Conservation (phyloP, 768 basidiomycete species). For the Agrocybe praecox region DNA sequence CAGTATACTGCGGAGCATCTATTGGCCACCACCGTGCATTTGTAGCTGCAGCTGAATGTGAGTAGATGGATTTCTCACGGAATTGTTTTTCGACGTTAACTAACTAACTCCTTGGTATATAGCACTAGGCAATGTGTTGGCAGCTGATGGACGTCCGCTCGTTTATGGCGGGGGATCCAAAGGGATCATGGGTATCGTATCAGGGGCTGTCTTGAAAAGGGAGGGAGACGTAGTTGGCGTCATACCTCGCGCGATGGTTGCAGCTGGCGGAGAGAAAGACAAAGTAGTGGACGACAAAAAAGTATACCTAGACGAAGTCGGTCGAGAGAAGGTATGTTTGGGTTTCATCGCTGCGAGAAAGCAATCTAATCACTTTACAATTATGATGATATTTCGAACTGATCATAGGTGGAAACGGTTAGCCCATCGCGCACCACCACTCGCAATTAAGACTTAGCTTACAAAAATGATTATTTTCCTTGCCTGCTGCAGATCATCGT, state of each 20-base stretch:
- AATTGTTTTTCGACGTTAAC: background rate
- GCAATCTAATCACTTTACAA: too few relatives aligned
- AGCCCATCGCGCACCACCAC: constrained; percentile 1
- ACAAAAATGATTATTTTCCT: too few relatives aligned
- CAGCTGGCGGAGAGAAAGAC: constrained; percentile 63
- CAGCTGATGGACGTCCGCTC: constrained; percentile 56
- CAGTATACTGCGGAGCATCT: constrained; percentile 86
- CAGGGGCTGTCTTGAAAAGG: constrained; percentile 58
- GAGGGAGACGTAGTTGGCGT: constrained; percentile 81
- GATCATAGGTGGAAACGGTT: constrained; percentile 31
- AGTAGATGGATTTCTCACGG: constrained; percentile 29
- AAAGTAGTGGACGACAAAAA: constrained; percentile 34
- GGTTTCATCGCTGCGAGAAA: background rate
- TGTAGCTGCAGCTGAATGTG: constrained; percentile 69
- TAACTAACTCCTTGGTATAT: background rate
- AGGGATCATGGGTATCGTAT: constrained; percentile 88
- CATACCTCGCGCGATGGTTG: constrained; percentile 75
- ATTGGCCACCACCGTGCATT: constrained; percentile 64
- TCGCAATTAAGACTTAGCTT: too few relatives aligned
- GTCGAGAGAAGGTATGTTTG: constrained; percentile 26
- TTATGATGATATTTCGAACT: too few relatives aligned
- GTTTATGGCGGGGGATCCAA: constrained; percentile 86
- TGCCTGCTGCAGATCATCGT: constrained; percentile 57
- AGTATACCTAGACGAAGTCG: constrained; percentile 21
- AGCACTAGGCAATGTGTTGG: constrained; percentile 81